These are phyloP conservation scores for Lipomyces orientalis DNA, from an alignment of 805 yeast genomes.

Conservation along the genomic window DNA sequence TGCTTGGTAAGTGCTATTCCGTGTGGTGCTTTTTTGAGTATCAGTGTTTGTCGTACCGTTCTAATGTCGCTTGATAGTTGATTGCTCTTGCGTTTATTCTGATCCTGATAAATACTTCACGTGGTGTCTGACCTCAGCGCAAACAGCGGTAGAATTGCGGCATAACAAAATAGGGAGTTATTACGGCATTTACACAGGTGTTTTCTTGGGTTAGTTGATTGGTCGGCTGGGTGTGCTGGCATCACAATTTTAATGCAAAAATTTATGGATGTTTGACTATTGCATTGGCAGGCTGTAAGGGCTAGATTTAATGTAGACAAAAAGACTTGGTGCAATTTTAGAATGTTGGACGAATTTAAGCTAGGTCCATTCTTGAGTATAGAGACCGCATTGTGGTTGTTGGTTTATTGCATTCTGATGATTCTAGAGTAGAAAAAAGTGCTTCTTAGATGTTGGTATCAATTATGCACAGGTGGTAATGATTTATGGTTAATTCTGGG, in stretches of 20 bases:
- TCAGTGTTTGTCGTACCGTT: not conserved
- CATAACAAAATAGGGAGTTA: not conserved
- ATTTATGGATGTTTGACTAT: not conserved
- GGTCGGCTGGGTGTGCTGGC: not conserved
- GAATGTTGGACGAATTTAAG: not conserved
- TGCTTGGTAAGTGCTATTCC: constrained; percentile 18
- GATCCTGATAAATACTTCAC: constrained; percentile 27
- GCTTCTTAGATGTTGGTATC: not conserved
- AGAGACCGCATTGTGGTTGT: not conserved
- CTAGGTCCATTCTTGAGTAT: not conserved
- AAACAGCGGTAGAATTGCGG: not conserved
- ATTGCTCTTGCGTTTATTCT: constrained; percentile 26
- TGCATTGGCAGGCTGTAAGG: not conserved
- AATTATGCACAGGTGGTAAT: not conserved
- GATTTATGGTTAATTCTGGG: too few relatives aligned
- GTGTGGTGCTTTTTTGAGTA: not conserved
- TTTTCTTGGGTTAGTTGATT: not conserved
- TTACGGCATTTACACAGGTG: not conserved
- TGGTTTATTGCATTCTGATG: not conserved
- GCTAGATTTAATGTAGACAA: too few relatives aligned
- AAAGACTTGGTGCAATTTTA: too few relatives aligned
- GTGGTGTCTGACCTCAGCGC: constrained; percentile 4
- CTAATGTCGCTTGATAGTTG: constrained; percentile 15
- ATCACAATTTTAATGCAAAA: not conserved
- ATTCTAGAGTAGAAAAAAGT: not conserved